These are phyloP conservation scores for Rhododendron griersonianum DNA, from an alignment of 148 eudicot genomes.

Conservation along the genomic window DNA sequence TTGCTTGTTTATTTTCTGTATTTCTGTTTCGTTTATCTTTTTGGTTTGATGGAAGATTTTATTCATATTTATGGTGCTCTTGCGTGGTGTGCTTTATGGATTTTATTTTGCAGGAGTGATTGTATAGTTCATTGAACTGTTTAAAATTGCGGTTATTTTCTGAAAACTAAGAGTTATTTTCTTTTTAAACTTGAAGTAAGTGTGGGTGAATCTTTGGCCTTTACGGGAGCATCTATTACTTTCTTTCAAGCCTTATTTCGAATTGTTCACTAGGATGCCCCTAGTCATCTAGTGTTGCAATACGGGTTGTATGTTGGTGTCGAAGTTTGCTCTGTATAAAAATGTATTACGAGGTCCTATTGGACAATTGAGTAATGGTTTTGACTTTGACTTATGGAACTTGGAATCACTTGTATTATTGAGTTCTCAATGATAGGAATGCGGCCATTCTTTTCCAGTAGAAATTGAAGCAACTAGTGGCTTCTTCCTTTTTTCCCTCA, in stretches of 20 bases:
- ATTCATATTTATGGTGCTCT: background rate
- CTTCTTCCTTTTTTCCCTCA: background rate
- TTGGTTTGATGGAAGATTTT: conserved; percentile 1
- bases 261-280: background rate
- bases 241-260: background rate
- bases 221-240: background rate
- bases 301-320: background rate
- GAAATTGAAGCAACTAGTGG: background rate
- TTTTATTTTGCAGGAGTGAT: background rate
- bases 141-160: background rate
- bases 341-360: background rate
- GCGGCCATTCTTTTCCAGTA: background rate
- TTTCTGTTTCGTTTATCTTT: background rate
- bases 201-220: background rate
- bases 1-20: background rate
- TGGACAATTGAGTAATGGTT: background rate
- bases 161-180: background rate
- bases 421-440: background rate
- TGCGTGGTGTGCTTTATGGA: background rate
- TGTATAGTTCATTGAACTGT: background rate
- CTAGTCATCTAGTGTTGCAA: background rate
- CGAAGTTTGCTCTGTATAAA: background rate
- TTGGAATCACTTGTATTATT: background rate
- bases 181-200: background rate
- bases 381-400: background rate